These are phyloP conservation scores for Lagenidium giganteum DNA, from an alignment of 352 stramenopile species.

Conservation along the genomic window DNA sequence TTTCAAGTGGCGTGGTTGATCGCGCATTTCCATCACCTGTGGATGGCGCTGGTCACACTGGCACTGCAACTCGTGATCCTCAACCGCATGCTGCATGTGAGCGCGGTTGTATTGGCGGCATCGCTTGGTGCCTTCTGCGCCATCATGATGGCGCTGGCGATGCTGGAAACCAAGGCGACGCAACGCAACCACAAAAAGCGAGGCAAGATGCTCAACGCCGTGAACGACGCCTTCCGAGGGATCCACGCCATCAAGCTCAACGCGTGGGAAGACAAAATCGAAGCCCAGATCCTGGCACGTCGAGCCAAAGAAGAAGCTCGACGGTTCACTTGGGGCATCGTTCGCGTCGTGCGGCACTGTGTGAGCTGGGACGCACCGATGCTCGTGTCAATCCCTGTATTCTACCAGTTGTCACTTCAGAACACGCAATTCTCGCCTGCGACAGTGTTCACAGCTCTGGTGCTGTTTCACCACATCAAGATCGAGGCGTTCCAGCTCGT, in stretches of 20 bases:
- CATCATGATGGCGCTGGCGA: constrained; percentile 23
- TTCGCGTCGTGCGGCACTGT: too few species aligned
- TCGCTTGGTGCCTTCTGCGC: constrained; percentile 21
- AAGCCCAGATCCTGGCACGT: too few species aligned
- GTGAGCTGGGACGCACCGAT: too few species aligned
- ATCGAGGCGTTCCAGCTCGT: too few species aligned
- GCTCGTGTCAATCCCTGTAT: too few species aligned
- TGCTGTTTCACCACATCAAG: constrained; percentile 79
- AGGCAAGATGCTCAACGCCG: too few species aligned
- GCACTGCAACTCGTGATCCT: constrained; percentile 24
- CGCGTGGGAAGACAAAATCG: constrained; percentile 88
- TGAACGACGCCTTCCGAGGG: constrained; percentile 52
- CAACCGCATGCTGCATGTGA: constrained; percentile 22
- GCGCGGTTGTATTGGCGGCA: constrained; percentile 15
- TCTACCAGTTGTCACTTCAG: too few species aligned
- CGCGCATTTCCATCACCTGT: constrained; percentile 28
- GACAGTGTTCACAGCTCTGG: constrained; percentile 59
- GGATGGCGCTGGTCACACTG: constrained; percentile 26
- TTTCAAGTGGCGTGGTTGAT: constrained; percentile 24
- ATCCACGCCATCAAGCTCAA: constrained; percentile 94
- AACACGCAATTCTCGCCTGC: too few species aligned
- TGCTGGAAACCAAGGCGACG: too few species aligned
- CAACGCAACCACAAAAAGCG: too few species aligned
- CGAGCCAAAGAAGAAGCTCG: too few species aligned
- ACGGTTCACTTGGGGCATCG: too few species aligned